phyloP scores from a whole-genome alignment of 257 asterid genomes.

The Buddleja alternifolia region DNA sequence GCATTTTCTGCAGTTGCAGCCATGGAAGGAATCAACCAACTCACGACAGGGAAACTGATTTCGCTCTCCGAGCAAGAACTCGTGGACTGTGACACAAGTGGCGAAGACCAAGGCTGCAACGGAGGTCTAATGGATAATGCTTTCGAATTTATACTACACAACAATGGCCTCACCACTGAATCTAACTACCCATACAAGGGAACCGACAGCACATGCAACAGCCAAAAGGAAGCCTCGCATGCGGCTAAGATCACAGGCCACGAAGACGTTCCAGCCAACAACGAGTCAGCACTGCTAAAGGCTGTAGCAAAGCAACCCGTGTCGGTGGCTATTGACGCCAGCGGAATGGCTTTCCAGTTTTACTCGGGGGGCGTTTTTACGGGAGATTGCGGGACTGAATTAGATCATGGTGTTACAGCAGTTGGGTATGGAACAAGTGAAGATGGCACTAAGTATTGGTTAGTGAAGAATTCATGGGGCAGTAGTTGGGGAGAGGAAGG shows the following conservation, averaged over 20 bases:
- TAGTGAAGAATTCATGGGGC: slow-evolving; percentile 48
- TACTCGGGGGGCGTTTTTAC: slow-evolving; percentile 42
- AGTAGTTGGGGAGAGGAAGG: slow-evolving; percentile 44
- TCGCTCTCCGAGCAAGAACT: slow-evolving; percentile 35
- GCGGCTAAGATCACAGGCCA: slow-evolving; percentile 34
- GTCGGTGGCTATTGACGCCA: slow-evolving; percentile 42
- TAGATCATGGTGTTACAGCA: slow-evolving; percentile 47
- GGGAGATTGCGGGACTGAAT: slow-evolving; percentile 41
- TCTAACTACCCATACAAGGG: slow-evolving; percentile 32
- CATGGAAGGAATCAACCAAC: slow-evolving; percentile 33
- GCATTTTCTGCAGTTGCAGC: slow-evolving; percentile 39
- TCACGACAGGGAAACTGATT: slow-evolving; percentile 28
- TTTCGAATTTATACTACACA: slow-evolving; percentile 31
- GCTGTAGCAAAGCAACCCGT: slow-evolving; percentile 46
- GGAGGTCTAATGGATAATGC: slow-evolving; percentile 38
- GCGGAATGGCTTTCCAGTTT: slow-evolving; percentile 35
- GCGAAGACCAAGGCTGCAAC: slow-evolving; percentile 28
- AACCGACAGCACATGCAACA: slow-evolving; percentile 27
- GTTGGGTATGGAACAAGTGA: slow-evolving; percentile 41
- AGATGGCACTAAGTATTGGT: slow-evolving; percentile 46
- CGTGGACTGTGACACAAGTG: slow-evolving; percentile 37
- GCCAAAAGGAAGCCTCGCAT: background rate
- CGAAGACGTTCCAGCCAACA: slow-evolving; percentile 36
- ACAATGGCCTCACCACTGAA: slow-evolving; percentile 30
- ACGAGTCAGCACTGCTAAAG: slow-evolving; percentile 34